Evolutionary conservation across 371 early-diverging fungal genomes (phyloP).

Genomic region (Mortierella sp.): DNA sequence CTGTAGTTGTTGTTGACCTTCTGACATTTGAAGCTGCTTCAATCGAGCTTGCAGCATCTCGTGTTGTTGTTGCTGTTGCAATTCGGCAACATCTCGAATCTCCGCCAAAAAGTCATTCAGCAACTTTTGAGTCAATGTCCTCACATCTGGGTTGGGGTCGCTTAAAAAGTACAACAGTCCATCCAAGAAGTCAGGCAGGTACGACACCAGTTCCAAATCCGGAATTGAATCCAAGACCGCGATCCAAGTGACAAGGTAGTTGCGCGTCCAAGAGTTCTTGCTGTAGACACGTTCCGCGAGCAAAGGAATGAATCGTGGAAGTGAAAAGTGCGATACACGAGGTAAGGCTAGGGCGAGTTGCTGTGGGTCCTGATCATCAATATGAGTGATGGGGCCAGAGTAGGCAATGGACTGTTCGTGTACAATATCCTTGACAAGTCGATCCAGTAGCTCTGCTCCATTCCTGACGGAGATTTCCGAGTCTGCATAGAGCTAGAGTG

Average conservation of each 20-base stretch:
- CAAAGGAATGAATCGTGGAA: slow-evolving; percentile 90
- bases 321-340: slow-evolving; percentile 74
- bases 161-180: slow-evolving; percentile 86
- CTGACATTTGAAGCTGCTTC: slow-evolving; percentile 40
- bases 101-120: slow-evolving; percentile 84
- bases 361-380: slow-evolving; percentile 50
- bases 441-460: slow-evolving; percentile 89
- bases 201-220: slow-evolving; percentile 87
- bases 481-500: slow-evolving; percentile 78
- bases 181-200: slow-evolving; percentile 89
- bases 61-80: slow-evolving; percentile 62
- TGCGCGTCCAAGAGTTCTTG: slow-evolving; percentile 86
- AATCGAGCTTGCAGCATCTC: slow-evolving; percentile 44
- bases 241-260: slow-evolving; percentile 94
- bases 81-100: slow-evolving; percentile 79
- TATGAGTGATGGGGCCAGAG: slow-evolving; percentile 53
- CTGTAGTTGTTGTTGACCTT: slow-evolving; percentile 20
- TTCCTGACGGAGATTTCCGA: slow-evolving; percentile 86
- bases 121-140: slow-evolving; percentile 72
- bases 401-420: slow-evolving; percentile 84
- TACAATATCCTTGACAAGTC: slow-evolving; percentile 93
- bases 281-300: slow-evolving; percentile 88
- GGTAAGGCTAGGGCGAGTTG: slow-evolving; percentile 44
- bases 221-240: slow-evolving; percentile 88
- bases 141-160: slow-evolving; percentile 88